These are phyloP conservation scores for Lepidium campestre DNA, from an alignment of 441 rosid genomes.

Conservation along the genomic window DNA sequence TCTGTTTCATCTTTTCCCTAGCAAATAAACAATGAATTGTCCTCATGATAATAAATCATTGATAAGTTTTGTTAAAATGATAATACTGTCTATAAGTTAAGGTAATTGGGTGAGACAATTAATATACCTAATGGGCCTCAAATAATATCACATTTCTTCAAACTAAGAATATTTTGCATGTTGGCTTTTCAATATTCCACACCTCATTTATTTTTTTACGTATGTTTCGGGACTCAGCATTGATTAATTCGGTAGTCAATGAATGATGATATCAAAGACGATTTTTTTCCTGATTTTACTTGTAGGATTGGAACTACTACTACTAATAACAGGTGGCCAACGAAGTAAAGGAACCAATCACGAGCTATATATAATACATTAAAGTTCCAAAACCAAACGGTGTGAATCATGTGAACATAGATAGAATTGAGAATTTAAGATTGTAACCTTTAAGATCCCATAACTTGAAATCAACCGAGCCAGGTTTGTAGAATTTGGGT, in stretches of 20 bases:
- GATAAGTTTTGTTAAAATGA: no score
- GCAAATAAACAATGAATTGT: no score
- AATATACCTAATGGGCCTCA: no score
- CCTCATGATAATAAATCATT: no score
- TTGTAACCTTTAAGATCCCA: no score
- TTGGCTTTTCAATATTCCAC: neutral
- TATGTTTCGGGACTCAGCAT: neutral
- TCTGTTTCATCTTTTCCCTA: no score
- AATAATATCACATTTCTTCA: no score
- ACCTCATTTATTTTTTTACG: no score
- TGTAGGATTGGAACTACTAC: no score
- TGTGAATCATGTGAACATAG: conserved; percentile 4
- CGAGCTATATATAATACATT: neutral
- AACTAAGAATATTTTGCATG: no score
- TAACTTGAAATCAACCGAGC: neutral
- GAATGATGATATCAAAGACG: neutral
- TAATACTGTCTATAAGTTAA: no score
- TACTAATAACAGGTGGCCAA: neutral
- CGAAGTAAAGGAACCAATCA: conserved; percentile 6
- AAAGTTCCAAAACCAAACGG: neutral
- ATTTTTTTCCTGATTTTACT: neutral
- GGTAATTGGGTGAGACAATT: no score
- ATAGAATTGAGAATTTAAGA: neutral
- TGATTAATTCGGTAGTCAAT: neutral
- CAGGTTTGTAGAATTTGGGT: neutral